Conservation (phyloP, 495 filamentous ascomycete species). For the Sabuloglossum arenarium region DNA sequence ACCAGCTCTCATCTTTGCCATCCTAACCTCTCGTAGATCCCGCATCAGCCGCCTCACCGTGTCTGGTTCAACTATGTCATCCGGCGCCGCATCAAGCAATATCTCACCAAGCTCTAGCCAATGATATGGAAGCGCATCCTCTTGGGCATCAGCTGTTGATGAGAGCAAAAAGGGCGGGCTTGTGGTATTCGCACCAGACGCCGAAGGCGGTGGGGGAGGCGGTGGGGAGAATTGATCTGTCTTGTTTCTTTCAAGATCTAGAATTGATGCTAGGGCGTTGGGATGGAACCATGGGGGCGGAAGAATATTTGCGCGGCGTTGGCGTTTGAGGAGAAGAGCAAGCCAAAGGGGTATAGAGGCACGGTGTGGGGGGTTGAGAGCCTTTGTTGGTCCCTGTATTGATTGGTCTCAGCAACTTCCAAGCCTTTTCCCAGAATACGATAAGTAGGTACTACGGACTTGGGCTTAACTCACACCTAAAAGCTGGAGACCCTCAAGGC, state of each 20-base stretch:
- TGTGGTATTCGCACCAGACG: neutral
- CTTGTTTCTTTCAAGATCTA: constrained; percentile 55
- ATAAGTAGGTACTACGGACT: neutral
- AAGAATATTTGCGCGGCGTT: constrained; percentile 81
- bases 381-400: constrained; percentile 49
- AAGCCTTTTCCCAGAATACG: neutral
- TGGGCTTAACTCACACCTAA: constrained; percentile 44
- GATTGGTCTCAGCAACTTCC: constrained; percentile 5
- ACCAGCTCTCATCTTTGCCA: constrained; percentile 68
- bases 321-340: constrained; percentile 88
- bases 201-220: constrained; percentile 30
- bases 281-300: constrained; percentile 76
- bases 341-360: constrained; percentile 80
- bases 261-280: constrained; percentile 46
- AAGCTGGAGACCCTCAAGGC: constrained; percentile 64
- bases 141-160: constrained; percentile 34
- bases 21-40: constrained; percentile 70
- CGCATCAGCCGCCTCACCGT: constrained; percentile 54
- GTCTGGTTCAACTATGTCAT: constrained; percentile 64
- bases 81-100: constrained; percentile 60
- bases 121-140: constrained; percentile 66
- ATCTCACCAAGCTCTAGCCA: constrained; percentile 81
- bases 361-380: constrained; percentile 63
- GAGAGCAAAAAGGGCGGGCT: constrained; percentile 40
- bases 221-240: constrained; percentile 52